These are phyloP conservation scores for Thalassiosira mediterranea DNA, from an alignment of 352 stramenopile genomes.

Conservation along the genomic window DNA sequence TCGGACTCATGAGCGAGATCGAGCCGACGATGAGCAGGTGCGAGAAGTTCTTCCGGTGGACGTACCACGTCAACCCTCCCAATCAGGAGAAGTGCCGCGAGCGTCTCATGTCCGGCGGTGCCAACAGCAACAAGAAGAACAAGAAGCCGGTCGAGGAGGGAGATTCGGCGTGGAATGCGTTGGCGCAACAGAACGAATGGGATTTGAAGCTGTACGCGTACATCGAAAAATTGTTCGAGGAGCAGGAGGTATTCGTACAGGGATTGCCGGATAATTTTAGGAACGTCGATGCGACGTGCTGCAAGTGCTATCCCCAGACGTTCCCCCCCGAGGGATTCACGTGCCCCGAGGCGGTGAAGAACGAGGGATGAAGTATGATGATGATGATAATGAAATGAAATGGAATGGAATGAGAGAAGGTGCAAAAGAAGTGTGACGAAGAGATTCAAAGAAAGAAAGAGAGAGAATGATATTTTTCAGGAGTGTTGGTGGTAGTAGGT, in stretches of 20 bases:
- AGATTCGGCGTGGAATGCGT: slow-evolving; percentile 47
- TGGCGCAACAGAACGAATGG: slow-evolving; percentile 58
- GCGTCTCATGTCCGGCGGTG: slow-evolving; percentile 50
- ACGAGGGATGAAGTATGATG: slow-evolving; percentile 20
- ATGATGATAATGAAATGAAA: background rate
- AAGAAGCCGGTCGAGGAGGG: slow-evolving; percentile 52
- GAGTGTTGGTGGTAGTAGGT: too few relatives aligned
- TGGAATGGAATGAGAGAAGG: background rate
- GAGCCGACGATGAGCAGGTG: slow-evolving; percentile 55
- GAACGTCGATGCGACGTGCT: slow-evolving; percentile 60
- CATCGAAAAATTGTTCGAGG: slow-evolving; percentile 56
- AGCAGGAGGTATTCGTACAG: slow-evolving; percentile 56
- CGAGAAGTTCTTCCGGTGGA: slow-evolving; percentile 70
- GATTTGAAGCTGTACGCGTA: slow-evolving; percentile 57
- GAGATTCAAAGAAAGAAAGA: too few relatives aligned
- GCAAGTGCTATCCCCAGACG: slow-evolving; percentile 60
- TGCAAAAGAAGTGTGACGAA: too few relatives aligned
- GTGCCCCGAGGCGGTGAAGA: slow-evolving; percentile 60
- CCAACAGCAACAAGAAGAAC: slow-evolving; percentile 65
- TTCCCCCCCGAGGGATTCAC: slow-evolving; percentile 60
- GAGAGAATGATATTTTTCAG: too few relatives aligned
- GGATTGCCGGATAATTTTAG: slow-evolving; percentile 60
- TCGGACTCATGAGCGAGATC: slow-evolving; percentile 58
- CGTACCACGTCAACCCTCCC: slow-evolving; percentile 57
- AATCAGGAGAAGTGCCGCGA: slow-evolving; percentile 65